Evolutionary conservation across 2,329 filamentous ascomycete species (phyloP).

Genomic region (Capronia coronata): DNA sequence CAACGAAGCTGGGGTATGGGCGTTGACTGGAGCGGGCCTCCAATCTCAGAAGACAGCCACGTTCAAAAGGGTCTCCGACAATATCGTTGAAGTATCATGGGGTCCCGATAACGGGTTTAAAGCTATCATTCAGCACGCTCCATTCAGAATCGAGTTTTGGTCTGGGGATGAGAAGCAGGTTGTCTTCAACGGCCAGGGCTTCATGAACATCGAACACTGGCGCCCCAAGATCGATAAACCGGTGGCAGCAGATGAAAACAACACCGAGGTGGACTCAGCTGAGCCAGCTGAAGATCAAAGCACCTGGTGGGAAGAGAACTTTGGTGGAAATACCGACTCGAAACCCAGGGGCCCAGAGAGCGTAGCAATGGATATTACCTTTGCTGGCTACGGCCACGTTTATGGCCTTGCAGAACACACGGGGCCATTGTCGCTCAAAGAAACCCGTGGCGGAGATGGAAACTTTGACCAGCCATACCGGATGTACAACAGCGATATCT

Average conservation of each 20-base stretch:
- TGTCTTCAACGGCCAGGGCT: conserved; percentile 80
- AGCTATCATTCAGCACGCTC: conserved; percentile 73
- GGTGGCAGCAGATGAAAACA: conserved; percentile 40
- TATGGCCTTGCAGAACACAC: conserved; percentile 93
- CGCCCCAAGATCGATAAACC: conserved; percentile 67
- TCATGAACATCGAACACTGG: conserved; percentile 95
- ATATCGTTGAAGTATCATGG: conserved; percentile 64
- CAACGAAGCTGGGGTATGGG: conserved; percentile 82
- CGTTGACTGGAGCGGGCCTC: conserved; percentile 69
- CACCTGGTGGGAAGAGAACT: conserved; percentile 97
- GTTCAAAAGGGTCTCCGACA: conserved; percentile 51
- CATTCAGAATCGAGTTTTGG: conserved; percentile 81
- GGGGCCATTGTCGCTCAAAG: conserved; percentile 76
- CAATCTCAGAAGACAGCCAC: conserved; percentile 65
- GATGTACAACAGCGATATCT: conserved; percentile 93
- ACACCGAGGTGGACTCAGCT: conserved; percentile 35
- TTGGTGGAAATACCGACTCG: conserved; percentile 88
- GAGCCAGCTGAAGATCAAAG: conserved; percentile 63
- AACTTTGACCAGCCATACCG: conserved; percentile 86
- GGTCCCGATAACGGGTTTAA: conserved; percentile 70
- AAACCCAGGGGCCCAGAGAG: conserved; percentile 96
- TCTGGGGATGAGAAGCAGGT: conserved; percentile 75
- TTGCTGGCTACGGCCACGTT: conserved; percentile 85
- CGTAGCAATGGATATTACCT: conserved; percentile 82
- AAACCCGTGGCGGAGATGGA: conserved; percentile 78